Conservation (phyloP, 371 early-diverging fungal genomes). For the Mortierella polycephala region DNA sequence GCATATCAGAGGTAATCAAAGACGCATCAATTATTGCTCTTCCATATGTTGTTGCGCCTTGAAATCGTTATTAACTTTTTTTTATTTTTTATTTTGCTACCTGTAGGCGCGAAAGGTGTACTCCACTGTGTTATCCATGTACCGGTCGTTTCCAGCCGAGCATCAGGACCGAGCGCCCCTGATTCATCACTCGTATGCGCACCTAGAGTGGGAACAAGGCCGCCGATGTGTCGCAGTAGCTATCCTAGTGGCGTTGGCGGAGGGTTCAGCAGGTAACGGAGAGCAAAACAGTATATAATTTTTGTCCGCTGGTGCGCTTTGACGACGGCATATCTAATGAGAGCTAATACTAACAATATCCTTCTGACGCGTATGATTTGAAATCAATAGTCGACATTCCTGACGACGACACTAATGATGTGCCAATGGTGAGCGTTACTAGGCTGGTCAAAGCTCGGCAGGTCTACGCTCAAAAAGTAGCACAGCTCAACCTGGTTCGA, state of each 20-base stretch:
- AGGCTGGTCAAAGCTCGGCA: conserved; percentile 58
- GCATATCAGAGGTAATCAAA: conserved; percentile 57
- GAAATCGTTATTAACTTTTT: not conserved
- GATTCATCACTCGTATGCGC: conserved; percentile 67
- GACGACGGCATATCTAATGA: no score
- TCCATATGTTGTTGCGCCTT: not conserved
- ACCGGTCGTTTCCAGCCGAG: conserved; percentile 57
- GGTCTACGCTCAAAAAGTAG: conserved; percentile 31
- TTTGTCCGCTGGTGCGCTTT: not conserved
- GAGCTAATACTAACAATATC: not conserved
- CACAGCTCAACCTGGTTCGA: conserved; percentile 42
- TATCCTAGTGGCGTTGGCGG: conserved; percentile 58
- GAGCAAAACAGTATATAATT: not conserved
- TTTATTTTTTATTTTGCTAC: not conserved
- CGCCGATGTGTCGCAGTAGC: conserved; percentile 60
- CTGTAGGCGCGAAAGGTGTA: conserved; percentile 76
- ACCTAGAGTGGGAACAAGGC: conserved; percentile 64
- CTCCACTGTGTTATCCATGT: conserved; percentile 65
- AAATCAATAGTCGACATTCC: conserved; percentile 7
- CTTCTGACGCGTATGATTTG: not conserved
- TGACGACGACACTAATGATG: conserved; percentile 19
- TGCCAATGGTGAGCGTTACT: conserved; percentile 45
- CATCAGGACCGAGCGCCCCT: conserved; percentile 58
- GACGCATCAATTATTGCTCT: not conserved
- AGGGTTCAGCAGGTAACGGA: conserved; percentile 14